A percentile compares a stretch with the other conserved stretches of the same genome.
phyloP scores from a whole-genome alignment of 306 rosid species.

The Biancaea sappan region DNA sequence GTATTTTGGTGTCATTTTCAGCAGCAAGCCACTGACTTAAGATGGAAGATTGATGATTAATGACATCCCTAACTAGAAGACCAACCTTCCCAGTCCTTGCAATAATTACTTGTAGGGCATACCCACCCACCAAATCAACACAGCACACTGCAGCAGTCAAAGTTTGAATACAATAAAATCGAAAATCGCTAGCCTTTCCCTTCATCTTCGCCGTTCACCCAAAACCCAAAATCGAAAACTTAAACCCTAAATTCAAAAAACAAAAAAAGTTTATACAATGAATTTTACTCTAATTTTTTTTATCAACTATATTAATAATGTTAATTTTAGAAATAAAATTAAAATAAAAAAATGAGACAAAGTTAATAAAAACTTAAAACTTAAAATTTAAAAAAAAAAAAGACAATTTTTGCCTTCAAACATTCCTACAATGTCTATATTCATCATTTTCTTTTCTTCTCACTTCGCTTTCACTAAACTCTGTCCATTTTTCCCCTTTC shows the following conservation, averaged over 20 bases:
- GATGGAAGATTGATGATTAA: background rate
- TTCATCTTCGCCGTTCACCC: background rate
- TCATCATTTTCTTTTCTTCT: slow-evolving; percentile 45
- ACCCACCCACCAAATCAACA: slow-evolving; percentile 9
- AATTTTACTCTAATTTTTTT: no score
- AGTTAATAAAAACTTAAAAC: no score
- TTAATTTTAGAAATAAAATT: no score
- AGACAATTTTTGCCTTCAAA: slow-evolving; percentile 50
- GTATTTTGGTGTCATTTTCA: background rate
- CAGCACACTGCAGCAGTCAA: slow-evolving; percentile 33
- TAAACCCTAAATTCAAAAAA: slow-evolving; percentile 4
- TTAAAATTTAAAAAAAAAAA: no score
- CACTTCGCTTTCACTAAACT: slow-evolving; percentile 35
- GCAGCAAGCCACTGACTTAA: background rate
- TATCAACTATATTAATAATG: no score
- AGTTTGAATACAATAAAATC: background rate
- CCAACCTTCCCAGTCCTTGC: background rate
- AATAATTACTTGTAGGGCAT: background rate
- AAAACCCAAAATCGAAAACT: background rate
- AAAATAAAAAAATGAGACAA: no score
- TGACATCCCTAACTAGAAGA: background rate
- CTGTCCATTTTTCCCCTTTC: slow-evolving; percentile 29
- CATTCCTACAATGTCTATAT: slow-evolving; percentile 35
- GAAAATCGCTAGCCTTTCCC: background rate
- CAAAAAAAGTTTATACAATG: no score